These are phyloP conservation scores for Scheffersomyces segobiensis DNA, from an alignment of 1,139 yeast genomes.

Conservation along the genomic window DNA sequence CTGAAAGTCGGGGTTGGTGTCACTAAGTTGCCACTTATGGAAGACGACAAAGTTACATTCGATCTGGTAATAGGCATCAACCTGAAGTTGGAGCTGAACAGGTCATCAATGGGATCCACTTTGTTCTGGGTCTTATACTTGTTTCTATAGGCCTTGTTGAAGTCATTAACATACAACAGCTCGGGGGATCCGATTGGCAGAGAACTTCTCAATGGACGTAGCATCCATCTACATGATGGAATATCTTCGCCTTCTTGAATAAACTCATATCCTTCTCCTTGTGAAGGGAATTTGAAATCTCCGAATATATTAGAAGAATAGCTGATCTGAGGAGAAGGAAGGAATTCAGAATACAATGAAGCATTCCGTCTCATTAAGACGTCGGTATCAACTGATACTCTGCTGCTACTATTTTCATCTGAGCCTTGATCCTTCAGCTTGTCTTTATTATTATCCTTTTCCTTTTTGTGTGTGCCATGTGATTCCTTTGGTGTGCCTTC, in stretches of 20 bases:
- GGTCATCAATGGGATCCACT: constrained; percentile 9
- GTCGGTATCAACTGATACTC: constrained; percentile 34
- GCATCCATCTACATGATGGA: neutral
- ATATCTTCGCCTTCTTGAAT: neutral
- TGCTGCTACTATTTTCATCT: constrained; percentile 29
- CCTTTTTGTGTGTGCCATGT: neutral
- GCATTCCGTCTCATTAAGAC: constrained; percentile 43
- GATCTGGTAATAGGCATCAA: constrained; percentile 36
- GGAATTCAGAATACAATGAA: constrained; percentile 30
- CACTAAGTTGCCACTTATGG: constrained; percentile 3
- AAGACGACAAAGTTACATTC: constrained; percentile 23
- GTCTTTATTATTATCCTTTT: neutral
- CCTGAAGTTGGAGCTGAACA: constrained; percentile 25
- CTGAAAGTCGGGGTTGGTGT: neutral
- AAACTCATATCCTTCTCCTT: neutral
- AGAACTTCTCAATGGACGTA: neutral
- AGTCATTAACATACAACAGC: constrained; percentile 11
- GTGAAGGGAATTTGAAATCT: neutral
- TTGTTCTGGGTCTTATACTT: constrained; percentile 12
- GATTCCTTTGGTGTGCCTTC: neutral
- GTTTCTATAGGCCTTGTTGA: constrained; percentile 20
- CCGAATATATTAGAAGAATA: neutral
- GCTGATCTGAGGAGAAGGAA: neutral
- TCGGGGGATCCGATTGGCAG: neutral
- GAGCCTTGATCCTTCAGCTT: neutral